Conservation (phyloP, 176 grass and related monocot genomes). For the Eragrostis curvula region DNA sequence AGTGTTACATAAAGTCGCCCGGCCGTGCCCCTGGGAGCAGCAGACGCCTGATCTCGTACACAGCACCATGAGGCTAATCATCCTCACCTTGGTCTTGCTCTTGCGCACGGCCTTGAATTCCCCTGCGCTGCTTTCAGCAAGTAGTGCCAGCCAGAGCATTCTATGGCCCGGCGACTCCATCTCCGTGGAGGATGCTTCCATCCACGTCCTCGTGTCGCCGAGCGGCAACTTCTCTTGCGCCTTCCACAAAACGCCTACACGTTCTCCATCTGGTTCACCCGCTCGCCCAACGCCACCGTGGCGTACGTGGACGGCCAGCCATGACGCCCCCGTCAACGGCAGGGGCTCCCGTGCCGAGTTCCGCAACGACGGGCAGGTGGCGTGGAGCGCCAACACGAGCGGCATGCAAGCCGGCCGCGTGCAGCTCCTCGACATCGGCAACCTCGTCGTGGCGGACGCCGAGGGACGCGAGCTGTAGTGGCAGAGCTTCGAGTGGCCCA, state of each 20-base stretch:
- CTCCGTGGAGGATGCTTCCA: no score
- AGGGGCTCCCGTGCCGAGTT: constrained; percentile 44
- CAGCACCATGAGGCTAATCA: neutral
- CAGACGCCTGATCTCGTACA: neutral
- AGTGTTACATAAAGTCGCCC: neutral
- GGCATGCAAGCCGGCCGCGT: constrained; percentile 26
- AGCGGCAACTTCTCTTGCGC: constrained; percentile 68
- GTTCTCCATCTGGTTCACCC: constrained; percentile 63
- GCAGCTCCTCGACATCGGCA: constrained; percentile 57
- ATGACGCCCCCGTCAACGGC: constrained; percentile 67
- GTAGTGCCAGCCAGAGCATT: no score
- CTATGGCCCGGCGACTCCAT: no score
- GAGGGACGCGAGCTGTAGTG: constrained; percentile 36
- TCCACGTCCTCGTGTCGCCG: no score
- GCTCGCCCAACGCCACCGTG: constrained; percentile 42
- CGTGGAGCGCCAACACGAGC: constrained; percentile 60
- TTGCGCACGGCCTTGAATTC: no score
- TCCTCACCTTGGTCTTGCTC: no score
- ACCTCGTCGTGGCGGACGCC: constrained; percentile 58
- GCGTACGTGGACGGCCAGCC: constrained; percentile 75
- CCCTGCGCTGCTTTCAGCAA: no score
- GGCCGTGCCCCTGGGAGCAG: neutral
- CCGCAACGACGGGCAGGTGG: constrained; percentile 39
- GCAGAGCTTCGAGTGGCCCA: constrained; percentile 78
- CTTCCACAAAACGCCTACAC: constrained; percentile 67